Evolutionary conservation across 345 rosid genomes (phyloP).

Genomic region (Brassica cretica): DNA sequence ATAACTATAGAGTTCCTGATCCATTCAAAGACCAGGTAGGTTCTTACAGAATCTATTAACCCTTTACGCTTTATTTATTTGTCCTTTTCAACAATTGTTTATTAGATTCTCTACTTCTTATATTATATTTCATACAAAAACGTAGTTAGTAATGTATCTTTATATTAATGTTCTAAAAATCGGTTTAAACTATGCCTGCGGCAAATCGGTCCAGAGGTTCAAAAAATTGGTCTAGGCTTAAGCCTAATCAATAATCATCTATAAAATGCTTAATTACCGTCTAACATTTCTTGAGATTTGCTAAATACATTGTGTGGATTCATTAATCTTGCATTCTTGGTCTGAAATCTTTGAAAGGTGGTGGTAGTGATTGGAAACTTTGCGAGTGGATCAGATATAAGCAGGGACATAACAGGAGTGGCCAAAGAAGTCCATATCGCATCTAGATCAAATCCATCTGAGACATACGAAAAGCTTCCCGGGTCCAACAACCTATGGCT

Average conservation of each 20-base stretch:
- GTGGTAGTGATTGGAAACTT: slow-evolving; percentile 70
- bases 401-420: slow-evolving; percentile 59
- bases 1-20: slow-evolving; percentile 66
- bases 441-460: slow-evolving; percentile 56
- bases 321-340: background rate
- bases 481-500: slow-evolving; percentile 66
- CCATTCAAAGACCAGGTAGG: slow-evolving; percentile 58
- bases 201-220: too few species aligned
- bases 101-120: too few species aligned
- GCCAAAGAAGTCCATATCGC: slow-evolving; percentile 85
- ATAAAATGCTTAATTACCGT: too few species aligned
- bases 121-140: too few species aligned
- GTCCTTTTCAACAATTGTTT: background rate
- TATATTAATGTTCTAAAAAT: too few species aligned
- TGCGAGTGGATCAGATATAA: slow-evolving; percentile 67
- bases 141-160: too few species aligned
- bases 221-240: too few species aligned
- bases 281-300: too few species aligned
- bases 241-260: too few species aligned
- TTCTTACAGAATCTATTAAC: slow-evolving; percentile 11
- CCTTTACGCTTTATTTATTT: background rate
- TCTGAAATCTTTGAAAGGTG: slow-evolving; percentile 44
- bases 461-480: slow-evolving; percentile 45
- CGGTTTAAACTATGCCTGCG: too few species aligned
- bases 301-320: background rate